Evolutionary conservation across 1,284 basidiomycete genomes (phyloP), one percentile per base, ranked within the genome.

Genomic region (Moesziomyces sp.): DNA sequence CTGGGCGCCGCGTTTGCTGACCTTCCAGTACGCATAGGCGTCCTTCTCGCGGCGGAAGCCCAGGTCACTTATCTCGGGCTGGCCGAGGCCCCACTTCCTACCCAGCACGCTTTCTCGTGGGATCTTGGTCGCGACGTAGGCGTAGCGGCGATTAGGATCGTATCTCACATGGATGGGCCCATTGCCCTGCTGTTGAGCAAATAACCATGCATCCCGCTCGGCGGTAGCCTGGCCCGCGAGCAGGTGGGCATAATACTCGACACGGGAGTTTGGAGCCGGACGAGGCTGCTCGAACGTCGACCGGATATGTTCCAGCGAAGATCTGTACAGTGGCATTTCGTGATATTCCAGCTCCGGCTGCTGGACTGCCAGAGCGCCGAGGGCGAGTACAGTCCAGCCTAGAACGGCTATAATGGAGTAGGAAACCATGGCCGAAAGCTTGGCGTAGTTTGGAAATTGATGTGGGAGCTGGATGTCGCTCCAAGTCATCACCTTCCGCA

Each of bases 101-200:
- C 44, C 45, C 2, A 54, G 45, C 14, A 5, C 23, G 24, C 45
- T 54, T 18, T 18, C n/a, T n/a, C 19, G 28, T 21, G 54, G 54
- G 16, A 56, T 23, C 30, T 43, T 56, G n/a, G 54, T 47, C 9
- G 45, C 28, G 1, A 46, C 45, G 23, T 46, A 46, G 3, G 45
- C 45, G 18, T 24, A 46, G 9, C 11, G 10, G 45, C 16, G 21
- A 6, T 10, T 11, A 18, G 3, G 2, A 5, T 26, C 45, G 45
- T 46, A 46, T 5, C 14, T 4, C 2, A 46, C 45, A 18, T 46
- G 45, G 21, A 46, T 7, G 11, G 45, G 45, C 11, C 45, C 45
- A 3, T 28, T 10, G 14, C 14, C 23, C 19, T 26, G 19, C 23
- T 23, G 13, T 1, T 46, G 45, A 23, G 45, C 16, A 26, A 46